Conservation (phyloP, 1,139 yeast genomes). For the Pichia sp. region DNA sequence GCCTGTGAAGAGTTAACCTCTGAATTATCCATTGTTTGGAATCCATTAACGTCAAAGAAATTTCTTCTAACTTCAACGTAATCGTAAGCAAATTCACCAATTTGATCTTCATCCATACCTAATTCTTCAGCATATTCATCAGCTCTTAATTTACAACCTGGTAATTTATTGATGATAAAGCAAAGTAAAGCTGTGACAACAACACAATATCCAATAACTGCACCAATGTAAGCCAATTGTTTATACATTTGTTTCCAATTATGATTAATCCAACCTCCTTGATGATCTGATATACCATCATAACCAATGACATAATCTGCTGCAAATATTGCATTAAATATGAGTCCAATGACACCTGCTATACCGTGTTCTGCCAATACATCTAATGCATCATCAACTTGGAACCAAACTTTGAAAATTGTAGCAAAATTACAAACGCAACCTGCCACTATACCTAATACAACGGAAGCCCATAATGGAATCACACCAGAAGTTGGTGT, state of each 20-base stretch:
- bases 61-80: constrained; percentile 96
- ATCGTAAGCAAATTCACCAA: constrained; percentile 97
- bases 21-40: no score
- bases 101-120: constrained; percentile 95
- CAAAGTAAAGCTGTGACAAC: constrained; percentile 76
- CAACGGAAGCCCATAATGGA: constrained; percentile 86
- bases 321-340: constrained; percentile 85
- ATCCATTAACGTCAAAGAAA: constrained; percentile 52
- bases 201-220: constrained; percentile 67
- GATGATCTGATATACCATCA: constrained; percentile 74
- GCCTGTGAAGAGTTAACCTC: no score
- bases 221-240: constrained; percentile 77
- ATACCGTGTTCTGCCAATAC: constrained; percentile 97
- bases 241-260: constrained; percentile 89
- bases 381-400: constrained; percentile 91
- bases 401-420: constrained; percentile 70
- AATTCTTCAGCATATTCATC: constrained; percentile 77
- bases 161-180: constrained; percentile 65
- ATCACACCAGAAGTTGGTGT: constrained; percentile 92
- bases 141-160: constrained; percentile 76
- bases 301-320: constrained; percentile 84
- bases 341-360: constrained; percentile 84
- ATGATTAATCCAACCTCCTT: constrained; percentile 89
- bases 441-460: constrained; percentile 78
- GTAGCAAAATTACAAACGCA: constrained; percentile 86